Conservation (phyloP, 2,329 filamentous ascomycete species). For the Pochonia chlamydosporia region DNA sequence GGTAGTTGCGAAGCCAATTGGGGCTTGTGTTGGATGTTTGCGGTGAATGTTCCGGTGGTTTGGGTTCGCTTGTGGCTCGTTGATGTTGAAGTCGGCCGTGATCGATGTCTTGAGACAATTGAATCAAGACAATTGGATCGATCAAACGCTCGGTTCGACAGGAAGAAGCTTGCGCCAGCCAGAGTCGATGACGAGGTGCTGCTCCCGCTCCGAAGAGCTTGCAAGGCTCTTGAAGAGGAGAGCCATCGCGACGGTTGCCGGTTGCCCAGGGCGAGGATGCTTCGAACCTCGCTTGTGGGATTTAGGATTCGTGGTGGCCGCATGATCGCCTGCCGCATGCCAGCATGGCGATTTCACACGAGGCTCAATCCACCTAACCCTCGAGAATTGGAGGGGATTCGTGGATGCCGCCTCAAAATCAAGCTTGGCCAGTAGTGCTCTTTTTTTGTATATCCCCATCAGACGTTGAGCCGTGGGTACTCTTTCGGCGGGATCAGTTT, state of each 20-base stretch:
- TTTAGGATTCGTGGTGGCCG: slow-evolving; percentile 26
- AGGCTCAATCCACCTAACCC: background rate
- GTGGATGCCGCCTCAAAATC: background rate
- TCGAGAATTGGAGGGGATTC: background rate
- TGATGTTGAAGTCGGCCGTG: slow-evolving; percentile 21
- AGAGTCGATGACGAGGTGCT: slow-evolving; percentile 12
- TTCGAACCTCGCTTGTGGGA: slow-evolving; percentile 21
- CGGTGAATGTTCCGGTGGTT: slow-evolving; percentile 10
- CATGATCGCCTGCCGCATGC: slow-evolving; percentile 23
- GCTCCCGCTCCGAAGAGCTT: slow-evolving; percentile 15
- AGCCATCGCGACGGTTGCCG: slow-evolving; percentile 20
- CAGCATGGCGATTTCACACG: slow-evolving; percentile 19
- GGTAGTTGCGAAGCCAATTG: slow-evolving; percentile 19
- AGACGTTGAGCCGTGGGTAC: no score
- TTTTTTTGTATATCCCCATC: no score
- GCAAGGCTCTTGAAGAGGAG: slow-evolving; percentile 20
- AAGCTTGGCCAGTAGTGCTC: no score
- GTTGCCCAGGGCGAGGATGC: slow-evolving; percentile 16
- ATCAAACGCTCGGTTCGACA: slow-evolving; percentile 31
- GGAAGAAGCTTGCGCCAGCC: slow-evolving; percentile 22
- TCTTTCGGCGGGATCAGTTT: no score
- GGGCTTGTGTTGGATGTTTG: slow-evolving; percentile 13
- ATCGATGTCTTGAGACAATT: slow-evolving; percentile 20
- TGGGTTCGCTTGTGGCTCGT: slow-evolving; percentile 5
- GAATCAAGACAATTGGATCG: slow-evolving; percentile 30